Evolutionary conservation across 2,329 filamentous ascomycete genomes (phyloP).

Genomic region (Botrytis elliptica): DNA sequence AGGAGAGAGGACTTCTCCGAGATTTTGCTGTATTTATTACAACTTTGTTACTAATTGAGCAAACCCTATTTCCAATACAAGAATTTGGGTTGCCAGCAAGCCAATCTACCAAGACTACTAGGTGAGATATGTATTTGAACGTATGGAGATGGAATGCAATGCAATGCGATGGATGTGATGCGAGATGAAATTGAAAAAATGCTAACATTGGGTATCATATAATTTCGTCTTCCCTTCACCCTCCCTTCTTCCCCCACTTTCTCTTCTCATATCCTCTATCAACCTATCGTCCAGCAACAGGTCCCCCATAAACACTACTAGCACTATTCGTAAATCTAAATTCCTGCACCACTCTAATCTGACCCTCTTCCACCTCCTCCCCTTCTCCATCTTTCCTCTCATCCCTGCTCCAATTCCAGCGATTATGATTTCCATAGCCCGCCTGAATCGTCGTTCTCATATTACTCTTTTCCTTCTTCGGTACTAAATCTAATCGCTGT

Average conservation of each 20-base stretch:
- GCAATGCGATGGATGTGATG: background rate
- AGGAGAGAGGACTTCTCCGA: background rate
- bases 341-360: constrained; percentile 14
- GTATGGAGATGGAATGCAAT: background rate
- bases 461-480: constrained; percentile 14
- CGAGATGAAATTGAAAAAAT: background rate
- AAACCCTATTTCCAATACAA: background rate
- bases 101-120: background rate
- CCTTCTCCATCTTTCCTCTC: background rate
- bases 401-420: constrained; percentile 1
- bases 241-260: background rate
- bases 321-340: constrained; percentile 10
- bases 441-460: constrained; percentile 10
- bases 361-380: constrained; percentile 1
- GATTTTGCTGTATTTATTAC: accelerated
- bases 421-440: background rate
- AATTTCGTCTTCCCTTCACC: background rate
- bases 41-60: background rate
- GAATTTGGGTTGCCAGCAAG: too few relatives aligned
- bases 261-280: background rate
- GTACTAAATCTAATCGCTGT: constrained; percentile 1
- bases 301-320: background rate
- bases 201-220: constrained; percentile 1
- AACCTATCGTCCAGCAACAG: constrained; percentile 5
- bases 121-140: background rate